Evolutionary conservation across 2,329 filamentous ascomycete genomes (phyloP).

Genomic region (Xylaria sp.): DNA sequence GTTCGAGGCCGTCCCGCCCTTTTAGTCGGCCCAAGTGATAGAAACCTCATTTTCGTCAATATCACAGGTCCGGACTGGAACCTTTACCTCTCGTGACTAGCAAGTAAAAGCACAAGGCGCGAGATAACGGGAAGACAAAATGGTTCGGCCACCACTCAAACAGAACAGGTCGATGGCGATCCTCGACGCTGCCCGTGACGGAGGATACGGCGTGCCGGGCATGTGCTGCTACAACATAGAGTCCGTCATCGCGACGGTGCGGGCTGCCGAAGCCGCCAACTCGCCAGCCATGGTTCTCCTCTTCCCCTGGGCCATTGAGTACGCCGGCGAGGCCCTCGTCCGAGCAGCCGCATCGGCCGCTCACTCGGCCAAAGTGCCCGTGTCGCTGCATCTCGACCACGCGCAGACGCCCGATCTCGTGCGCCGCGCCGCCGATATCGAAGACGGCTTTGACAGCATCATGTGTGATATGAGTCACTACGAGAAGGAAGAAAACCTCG

Average conservation of each 20-base stretch:
- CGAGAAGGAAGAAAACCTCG: constrained; percentile 75
- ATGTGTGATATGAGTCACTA: constrained; percentile 83
- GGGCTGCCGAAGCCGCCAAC: constrained; percentile 72
- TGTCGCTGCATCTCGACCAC: constrained; percentile 74
- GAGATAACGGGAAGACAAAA: constrained; percentile 38
- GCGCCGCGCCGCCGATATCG: constrained; percentile 66
- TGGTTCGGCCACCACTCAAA: constrained; percentile 52
- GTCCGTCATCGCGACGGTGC: constrained; percentile 74
- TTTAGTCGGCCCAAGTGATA: not conserved
- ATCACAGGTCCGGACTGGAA: not conserved
- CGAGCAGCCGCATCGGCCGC: constrained; percentile 66
- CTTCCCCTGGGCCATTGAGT: constrained; percentile 78
- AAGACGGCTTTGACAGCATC: constrained; percentile 72
- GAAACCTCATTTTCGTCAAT: not conserved
- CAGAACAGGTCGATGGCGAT: constrained; percentile 65
- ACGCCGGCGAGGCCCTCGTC: constrained; percentile 67
- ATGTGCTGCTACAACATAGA: constrained; percentile 76
- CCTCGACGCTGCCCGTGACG: constrained; percentile 63
- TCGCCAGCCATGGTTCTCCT: constrained; percentile 77
- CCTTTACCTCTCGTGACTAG: not conserved
- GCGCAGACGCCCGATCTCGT: constrained; percentile 72
- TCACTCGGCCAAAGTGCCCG: constrained; percentile 65
- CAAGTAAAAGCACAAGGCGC: not conserved
- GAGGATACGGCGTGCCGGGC: constrained; percentile 67
- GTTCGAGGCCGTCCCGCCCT: not conserved